Conservation (phyloP, 495 filamentous ascomycete species). For the Aspergillus leporis region DNA sequence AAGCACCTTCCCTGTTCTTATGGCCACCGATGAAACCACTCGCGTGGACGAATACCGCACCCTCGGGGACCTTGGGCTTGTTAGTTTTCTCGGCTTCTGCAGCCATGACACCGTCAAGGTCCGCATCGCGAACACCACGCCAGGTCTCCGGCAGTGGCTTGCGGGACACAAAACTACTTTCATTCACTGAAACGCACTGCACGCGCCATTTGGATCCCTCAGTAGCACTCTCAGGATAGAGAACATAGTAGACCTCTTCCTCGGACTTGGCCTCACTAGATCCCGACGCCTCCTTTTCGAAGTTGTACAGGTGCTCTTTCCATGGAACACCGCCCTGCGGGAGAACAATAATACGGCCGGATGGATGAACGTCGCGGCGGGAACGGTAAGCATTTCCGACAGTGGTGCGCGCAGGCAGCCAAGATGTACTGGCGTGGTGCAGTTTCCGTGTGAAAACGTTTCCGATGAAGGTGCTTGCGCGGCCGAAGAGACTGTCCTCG, state of each 20-base stretch:
- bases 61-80: slow-evolving; percentile 48
- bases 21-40: slow-evolving; percentile 96
- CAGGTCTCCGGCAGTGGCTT: slow-evolving; percentile 88
- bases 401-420: slow-evolving; percentile 83
- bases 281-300: slow-evolving; percentile 64
- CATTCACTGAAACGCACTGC: slow-evolving; percentile 77
- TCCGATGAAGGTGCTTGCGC: slow-evolving; percentile 79
- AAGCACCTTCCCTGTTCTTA: slow-evolving; percentile 83
- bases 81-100: slow-evolving; percentile 51
- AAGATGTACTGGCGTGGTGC: slow-evolving; percentile 53
- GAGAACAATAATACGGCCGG: slow-evolving; percentile 80
- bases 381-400: slow-evolving; percentile 69
- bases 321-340: slow-evolving; percentile 76
- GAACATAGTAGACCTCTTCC: slow-evolving; percentile 72
- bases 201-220: slow-evolving; percentile 85
- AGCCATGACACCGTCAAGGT: slow-evolving; percentile 72
- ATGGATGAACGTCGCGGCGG: slow-evolving; percentile 63
- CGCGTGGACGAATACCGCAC: slow-evolving; percentile 90
- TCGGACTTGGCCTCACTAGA: slow-evolving; percentile 32
- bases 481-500: slow-evolving; percentile 78
- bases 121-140: slow-evolving; percentile 84
- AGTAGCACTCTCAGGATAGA: slow-evolving; percentile 78
- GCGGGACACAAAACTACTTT: slow-evolving; percentile 84
- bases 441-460: slow-evolving; percentile 80
- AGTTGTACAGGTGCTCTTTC: slow-evolving; percentile 91